phyloP scores from a whole-genome alignment of 2,329 filamentous ascomycete genomes.

The Trichoderma guizhouense region DNA sequence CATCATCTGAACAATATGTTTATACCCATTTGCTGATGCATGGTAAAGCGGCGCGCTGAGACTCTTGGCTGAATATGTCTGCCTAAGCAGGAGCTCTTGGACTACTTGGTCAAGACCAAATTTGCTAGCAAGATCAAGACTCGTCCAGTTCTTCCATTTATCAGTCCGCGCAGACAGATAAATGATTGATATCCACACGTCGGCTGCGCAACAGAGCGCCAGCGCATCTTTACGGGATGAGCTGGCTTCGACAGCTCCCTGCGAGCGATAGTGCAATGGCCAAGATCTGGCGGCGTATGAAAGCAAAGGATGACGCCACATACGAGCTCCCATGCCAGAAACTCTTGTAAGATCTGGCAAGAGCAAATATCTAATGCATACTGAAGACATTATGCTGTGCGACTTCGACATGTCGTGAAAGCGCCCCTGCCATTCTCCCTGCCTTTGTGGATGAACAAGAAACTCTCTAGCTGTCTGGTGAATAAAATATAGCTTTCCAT shows the following conservation, averaged over 20 bases:
- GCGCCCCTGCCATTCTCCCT: background rate
- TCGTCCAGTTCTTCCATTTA: background rate
- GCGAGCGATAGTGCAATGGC: background rate
- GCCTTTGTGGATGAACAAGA: background rate
- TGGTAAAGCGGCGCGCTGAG: background rate
- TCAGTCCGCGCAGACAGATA: too few species aligned
- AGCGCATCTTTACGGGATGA: background rate
- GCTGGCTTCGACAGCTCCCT: background rate
- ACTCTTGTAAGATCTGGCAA: background rate
- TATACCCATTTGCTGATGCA: background rate
- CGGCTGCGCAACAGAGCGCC: background rate
- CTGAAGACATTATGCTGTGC: background rate
- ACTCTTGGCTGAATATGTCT: background rate
- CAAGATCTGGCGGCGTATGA: background rate
- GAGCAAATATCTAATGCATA: background rate
- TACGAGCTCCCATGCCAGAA: too few species aligned
- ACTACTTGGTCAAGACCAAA: background rate
- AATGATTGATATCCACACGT: background rate
- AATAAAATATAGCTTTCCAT: background rate
- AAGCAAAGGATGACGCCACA: background rate
- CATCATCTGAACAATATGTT: background rate
- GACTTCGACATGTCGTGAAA: background rate
- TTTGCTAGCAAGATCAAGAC: background rate
- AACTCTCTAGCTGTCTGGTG: constrained; percentile 15
- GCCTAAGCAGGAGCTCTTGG: background rate